These are phyloP conservation scores for Lathyrus aphaca DNA, from an alignment of 306 rosid species.

Conservation along the genomic window DNA sequence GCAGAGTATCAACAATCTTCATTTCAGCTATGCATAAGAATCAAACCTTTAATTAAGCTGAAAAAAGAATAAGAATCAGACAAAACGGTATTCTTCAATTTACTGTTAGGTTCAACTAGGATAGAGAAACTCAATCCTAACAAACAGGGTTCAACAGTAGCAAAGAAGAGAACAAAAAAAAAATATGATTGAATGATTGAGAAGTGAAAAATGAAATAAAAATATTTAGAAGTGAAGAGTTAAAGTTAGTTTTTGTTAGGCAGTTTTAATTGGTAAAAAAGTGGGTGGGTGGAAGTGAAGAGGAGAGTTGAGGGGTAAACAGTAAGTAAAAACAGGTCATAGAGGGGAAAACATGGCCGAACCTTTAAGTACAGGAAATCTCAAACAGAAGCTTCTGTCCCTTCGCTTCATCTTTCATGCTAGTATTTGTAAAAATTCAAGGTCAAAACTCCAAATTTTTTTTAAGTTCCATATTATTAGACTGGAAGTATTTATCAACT, in stretches of 20 bases:
- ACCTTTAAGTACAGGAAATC: conserved; percentile 30
- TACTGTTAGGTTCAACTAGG: no score
- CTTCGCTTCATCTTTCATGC: background rate
- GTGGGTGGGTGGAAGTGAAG: conserved; percentile 13
- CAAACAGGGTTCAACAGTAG: background rate
- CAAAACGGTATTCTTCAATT: background rate
- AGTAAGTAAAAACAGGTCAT: conserved; percentile 21
- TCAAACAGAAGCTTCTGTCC: conserved; percentile 27
- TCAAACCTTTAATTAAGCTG: conserved; percentile 29
- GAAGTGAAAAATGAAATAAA: background rate
- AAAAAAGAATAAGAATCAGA: background rate
- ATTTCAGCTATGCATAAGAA: conserved; percentile 49
- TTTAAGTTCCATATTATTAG: no score
- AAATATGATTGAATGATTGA: conserved; percentile 25
- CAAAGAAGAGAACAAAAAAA: conserved; percentile 1
- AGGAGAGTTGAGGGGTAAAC: background rate
- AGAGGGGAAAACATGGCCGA: background rate
- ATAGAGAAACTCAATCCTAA: background rate
- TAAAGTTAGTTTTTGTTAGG: background rate
- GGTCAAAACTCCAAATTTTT: background rate
- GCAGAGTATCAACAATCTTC: conserved; percentile 28
- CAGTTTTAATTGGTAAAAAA: background rate
- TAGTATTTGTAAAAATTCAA: background rate
- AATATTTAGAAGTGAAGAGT: conserved; percentile 11
- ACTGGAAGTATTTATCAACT: no score